Evolutionary conservation across 2,329 filamentous ascomycete genomes (phyloP), one percentile per base, ranked within the genome.

Genomic region (Fusarium multiceps): DNA sequence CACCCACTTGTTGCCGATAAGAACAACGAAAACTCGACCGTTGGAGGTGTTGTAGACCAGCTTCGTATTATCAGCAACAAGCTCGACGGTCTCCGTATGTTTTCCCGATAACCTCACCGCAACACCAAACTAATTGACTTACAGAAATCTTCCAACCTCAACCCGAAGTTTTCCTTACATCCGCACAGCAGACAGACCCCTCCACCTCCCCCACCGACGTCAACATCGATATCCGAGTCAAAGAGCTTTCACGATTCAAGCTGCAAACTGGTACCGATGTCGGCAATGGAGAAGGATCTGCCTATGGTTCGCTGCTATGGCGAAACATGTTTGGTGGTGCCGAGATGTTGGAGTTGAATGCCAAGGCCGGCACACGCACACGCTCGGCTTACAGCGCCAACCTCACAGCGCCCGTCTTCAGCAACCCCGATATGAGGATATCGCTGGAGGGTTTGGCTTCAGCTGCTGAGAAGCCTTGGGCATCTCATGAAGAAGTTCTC

Each of bases 251-350:
- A 32, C 90, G 92, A 41, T 89, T 98, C 76, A 89, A 94, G 63
- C 87, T 98, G 75, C 97, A 97, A 83, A 97, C 94, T 1, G 96
- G 96, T 63, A 98, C 96, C 11, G 95, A 98, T 78, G 87, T 97
- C 47, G 96, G 96, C 68, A 97, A 97, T 77, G 90, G 93, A 23
- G 96, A 99, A 80, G 96, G 95, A 37, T 97, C 94, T 10, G 95
- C 94, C 6, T 98, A 97, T 77, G 91, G 93, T 71, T 95, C 96
- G 72, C 86, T 94, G 46, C 86, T 95, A 54, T 90, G 94, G 84
- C 90, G 96, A 72, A 99, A 99, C 81, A 87, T 99, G 63, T 93
- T 99, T 78, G 96, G 96, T 54, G 96, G 96, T 41, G 96, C 94
- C 25, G 96, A 99, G 83, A 92, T 92, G 59, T 82, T 99, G 68